Evolutionary conservation across 164 flowering plant genomes (phyloP).

Genomic region (Kingdonia uniflora): DNA sequence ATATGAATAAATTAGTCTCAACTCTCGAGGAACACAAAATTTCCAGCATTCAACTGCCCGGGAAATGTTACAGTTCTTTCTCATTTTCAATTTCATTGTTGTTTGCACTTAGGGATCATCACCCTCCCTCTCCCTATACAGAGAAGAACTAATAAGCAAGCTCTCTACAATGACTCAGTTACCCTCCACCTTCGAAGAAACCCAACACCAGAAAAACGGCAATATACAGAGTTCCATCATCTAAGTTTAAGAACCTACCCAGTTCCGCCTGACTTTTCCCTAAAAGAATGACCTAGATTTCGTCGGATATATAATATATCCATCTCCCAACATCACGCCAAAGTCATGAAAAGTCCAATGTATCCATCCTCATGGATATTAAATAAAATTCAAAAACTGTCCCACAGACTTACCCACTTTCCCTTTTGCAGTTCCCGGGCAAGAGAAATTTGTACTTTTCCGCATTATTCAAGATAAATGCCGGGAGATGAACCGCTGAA

Average conservation of each 20-base stretch:
- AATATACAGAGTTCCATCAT: constrained; percentile 22
- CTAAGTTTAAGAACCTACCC: constrained; percentile 8
- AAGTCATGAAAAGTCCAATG: constrained; percentile 3
- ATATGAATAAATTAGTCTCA: constrained; percentile 22
- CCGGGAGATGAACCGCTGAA: constrained; percentile 55
- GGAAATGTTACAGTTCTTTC: constrained; percentile 5
- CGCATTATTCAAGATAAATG: constrained; percentile 42
- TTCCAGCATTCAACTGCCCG: constrained; percentile 14
- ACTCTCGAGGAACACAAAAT: constrained; percentile 21
- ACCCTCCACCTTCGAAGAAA: constrained; percentile 10
- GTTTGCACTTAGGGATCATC: constrained; percentile 12
- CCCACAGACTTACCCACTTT: constrained; percentile 8
- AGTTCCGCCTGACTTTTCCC: constrained; percentile 8
- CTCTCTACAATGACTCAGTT: constrained; percentile 6
- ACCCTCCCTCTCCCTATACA: too few relatives aligned
- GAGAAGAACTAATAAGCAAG: constrained; percentile 4
- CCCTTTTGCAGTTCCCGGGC: constrained; percentile 57
- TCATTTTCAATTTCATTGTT: constrained; percentile 1
- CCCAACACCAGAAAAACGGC: constrained; percentile 11
- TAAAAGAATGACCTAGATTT: constrained; percentile 16
- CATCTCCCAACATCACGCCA: constrained; percentile 11
- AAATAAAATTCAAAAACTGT: too few relatives aligned
- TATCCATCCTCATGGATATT: too few relatives aligned
- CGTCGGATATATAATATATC: constrained; percentile 11
- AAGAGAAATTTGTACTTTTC: constrained; percentile 40